Base-by-base conservation (phyloP, 345 rosid species). In the Acer saccharum region DNA sequence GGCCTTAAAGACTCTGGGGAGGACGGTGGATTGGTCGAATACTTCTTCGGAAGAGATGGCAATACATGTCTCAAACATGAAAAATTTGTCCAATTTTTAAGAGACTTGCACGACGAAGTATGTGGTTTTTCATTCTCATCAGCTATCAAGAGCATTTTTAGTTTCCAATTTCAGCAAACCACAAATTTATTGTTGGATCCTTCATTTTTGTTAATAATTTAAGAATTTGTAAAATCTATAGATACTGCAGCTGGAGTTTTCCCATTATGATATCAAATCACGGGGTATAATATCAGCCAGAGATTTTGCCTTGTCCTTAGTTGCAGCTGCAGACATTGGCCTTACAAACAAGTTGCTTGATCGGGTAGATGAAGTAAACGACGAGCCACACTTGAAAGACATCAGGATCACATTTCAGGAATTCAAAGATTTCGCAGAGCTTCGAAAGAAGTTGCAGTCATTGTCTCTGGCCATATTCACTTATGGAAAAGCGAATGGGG, bases 31-130 rank as follows among this genome's bases (percentile, higher is more conserved):
- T 76, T 90, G 80, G 73, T 90, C 32, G 91, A 86, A 69, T 77
- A 80, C 83, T 91, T 91, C 84, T 91, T 91, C 32, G 96, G 91
- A n/a, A 79, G 78, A 81, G 91, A 91, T 83, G 93, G 92, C 66
- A 75, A 83, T 52, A 62, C 74, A 3, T 65, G 86, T 71, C 90
- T 90, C 11, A 82, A 78, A 60, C 92, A 88, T 69, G 93, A 82
- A 69, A 86, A 73, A 58, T 92, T 92, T 69, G 87, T 85, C 67
- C 84, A 81, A 57, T 91, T 91, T 79, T 62, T 91, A 52, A 69
- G 85, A 74, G 89, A 88, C 52, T 79, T 91, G 77, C 90, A 89
- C 7, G 77, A 87, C 4, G 93, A 91, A 87, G 95, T 88, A 84
- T 14, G 79, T 48, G 32, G 27, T 27, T 66, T n/a, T 58, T 27